Conservation (phyloP, 2,329 filamentous ascomycete genomes). For the Oidium heveae region DNA sequence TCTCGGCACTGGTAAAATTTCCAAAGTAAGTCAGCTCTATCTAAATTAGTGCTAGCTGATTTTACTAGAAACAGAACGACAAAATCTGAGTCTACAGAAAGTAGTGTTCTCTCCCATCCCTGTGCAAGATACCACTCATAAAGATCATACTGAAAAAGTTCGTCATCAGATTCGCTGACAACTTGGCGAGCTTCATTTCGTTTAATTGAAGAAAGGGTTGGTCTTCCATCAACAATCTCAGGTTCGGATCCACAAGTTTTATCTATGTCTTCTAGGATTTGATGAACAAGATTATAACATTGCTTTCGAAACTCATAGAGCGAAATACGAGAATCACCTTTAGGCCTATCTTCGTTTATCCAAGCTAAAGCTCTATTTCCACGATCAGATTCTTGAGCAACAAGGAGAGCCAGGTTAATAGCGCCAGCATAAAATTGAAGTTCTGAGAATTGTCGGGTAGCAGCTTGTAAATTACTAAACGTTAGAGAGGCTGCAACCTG, state of each 20-base stretch:
- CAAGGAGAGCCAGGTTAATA: constrained; percentile 62
- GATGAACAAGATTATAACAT: constrained; percentile 73
- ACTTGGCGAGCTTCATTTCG: constrained; percentile 73
- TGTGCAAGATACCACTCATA: constrained; percentile 92
- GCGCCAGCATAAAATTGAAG: constrained; percentile 86
- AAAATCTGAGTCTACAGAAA: constrained; percentile 62
- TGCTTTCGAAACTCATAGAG: constrained; percentile 46
- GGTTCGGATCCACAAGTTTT: constrained; percentile 40
- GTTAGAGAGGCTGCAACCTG: constrained; percentile 67
- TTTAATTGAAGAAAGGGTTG: constrained; percentile 51
- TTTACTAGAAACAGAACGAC: constrained; percentile 68
- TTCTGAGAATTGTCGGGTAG: constrained; percentile 52
- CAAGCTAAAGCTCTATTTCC: constrained; percentile 67
- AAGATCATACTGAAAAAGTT: constrained; percentile 87
- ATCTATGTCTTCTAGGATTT: constrained; percentile 58
- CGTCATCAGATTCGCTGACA: constrained; percentile 67
- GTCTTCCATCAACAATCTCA: constrained; percentile 51
- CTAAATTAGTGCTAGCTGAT: constrained; percentile 43
- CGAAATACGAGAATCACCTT: constrained; percentile 39
- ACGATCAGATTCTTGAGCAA: constrained; percentile 64
- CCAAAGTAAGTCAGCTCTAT: constrained; percentile 77
- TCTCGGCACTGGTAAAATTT: constrained; percentile 71
- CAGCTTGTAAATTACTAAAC: constrained; percentile 52
- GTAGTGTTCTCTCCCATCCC: constrained; percentile 62
- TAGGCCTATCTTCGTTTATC: constrained; percentile 61